Conservation (phyloP, 768 basidiomycete genomes). For the Boletus huronensis region DNA sequence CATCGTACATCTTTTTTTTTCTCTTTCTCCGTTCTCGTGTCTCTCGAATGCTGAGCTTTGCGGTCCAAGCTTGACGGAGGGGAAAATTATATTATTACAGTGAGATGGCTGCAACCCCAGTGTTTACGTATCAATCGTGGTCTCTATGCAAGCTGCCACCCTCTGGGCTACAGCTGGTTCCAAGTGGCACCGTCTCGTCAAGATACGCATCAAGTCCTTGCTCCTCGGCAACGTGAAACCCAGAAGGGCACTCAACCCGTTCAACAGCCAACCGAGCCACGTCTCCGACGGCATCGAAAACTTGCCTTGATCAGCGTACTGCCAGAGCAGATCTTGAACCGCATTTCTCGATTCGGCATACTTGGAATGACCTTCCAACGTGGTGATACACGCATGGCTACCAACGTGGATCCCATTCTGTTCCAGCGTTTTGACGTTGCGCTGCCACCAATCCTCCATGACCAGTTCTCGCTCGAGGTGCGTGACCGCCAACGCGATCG, state of each 20-base stretch:
- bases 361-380: conserved; percentile 20
- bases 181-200: conserved; percentile 25
- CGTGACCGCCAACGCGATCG: conserved; percentile 38
- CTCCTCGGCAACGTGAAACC: conserved; percentile 18
- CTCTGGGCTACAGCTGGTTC: conserved; percentile 22
- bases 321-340: conserved; percentile 20
- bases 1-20: background rate
- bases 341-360: conserved; percentile 18
- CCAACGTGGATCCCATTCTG: conserved; percentile 15
- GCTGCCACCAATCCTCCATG: conserved; percentile 34
- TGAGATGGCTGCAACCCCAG: background rate
- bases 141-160: conserved; percentile 25
- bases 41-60: background rate
- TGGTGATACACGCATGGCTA: conserved; percentile 31
- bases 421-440: conserved; percentile 23
- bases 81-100: conserved; percentile 3
- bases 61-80: background rate
- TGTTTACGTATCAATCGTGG: conserved; percentile 4
- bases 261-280: conserved; percentile 21
- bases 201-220: conserved; percentile 19
- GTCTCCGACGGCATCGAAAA: conserved; percentile 23
- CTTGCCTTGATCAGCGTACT: conserved; percentile 23
- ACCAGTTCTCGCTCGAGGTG: conserved; percentile 33
- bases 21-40: background rate
- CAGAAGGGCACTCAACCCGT: conserved; percentile 15